These are phyloP conservation scores for Phylloporus arenicola DNA, from an alignment of 768 basidiomycete genomes.

Conservation along the genomic window DNA sequence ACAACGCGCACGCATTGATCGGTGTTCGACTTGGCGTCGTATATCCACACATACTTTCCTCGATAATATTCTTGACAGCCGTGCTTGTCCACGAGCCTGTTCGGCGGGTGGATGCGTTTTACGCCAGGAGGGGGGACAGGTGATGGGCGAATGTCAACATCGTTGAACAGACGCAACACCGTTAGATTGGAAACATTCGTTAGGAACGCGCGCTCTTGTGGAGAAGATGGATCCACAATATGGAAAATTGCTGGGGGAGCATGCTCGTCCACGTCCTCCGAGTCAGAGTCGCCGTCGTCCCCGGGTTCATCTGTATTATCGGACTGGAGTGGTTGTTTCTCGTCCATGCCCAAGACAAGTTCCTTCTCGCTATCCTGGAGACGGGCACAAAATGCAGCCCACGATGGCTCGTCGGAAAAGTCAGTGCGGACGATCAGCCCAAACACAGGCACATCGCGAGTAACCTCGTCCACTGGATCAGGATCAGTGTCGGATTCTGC, in stretches of 20 bases:
- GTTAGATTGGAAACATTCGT: conserved; percentile 56
- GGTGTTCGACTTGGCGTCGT: conserved; percentile 58
- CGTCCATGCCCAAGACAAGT: conserved; percentile 29
- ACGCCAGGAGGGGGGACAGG: conserved; percentile 43
- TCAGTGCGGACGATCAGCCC: conserved; percentile 73
- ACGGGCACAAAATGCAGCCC: conserved; percentile 48
- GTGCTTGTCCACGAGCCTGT: conserved; percentile 54
- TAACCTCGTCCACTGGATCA: conserved; percentile 49
- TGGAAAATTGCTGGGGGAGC: conserved; percentile 45
- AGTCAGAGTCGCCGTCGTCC: conserved; percentile 22
- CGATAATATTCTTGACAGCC: conserved; percentile 72
- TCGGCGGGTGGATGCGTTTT: conserved; percentile 43
- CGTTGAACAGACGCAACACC: conserved; percentile 65
- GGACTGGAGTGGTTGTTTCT: conserved; percentile 13
- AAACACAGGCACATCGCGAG: conserved; percentile 43
- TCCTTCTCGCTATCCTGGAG: conserved; percentile 57
- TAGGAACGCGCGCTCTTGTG: conserved; percentile 39
- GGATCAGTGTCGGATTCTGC: conserved; percentile 35
- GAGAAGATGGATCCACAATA: conserved; percentile 42
- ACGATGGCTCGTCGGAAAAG: conserved; percentile 61
- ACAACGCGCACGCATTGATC: conserved; percentile 70
- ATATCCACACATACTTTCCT: conserved; percentile 71
- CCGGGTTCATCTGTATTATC: conserved; percentile 16
- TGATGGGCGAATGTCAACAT: conserved; percentile 57
- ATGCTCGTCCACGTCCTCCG: conserved; percentile 22